These are phyloP conservation scores for Lasiodiplodia gonubiensis DNA, from an alignment of 2,329 filamentous ascomycete species.

Conservation along the genomic window DNA sequence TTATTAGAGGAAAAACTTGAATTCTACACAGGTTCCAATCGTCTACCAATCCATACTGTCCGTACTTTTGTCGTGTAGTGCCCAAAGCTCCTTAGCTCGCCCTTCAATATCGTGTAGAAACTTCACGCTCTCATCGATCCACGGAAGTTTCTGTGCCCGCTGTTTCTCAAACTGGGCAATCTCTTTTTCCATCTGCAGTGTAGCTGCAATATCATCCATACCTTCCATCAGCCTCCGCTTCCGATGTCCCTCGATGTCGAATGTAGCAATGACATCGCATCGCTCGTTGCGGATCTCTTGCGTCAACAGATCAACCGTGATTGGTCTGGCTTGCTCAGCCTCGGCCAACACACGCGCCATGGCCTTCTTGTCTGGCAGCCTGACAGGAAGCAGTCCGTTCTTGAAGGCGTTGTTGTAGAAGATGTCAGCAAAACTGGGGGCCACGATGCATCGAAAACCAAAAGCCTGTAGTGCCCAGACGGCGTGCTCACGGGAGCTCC, in stretches of 20 bases:
- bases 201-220: conserved; percentile 93
- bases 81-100: too few relatives aligned
- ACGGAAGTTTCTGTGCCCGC: conserved; percentile 79
- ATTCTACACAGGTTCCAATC: too few relatives aligned
- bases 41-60: too few relatives aligned
- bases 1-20: too few relatives aligned
- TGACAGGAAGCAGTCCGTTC: conserved; percentile 95
- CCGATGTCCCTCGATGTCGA: conserved; percentile 90
- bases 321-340: conserved; percentile 77
- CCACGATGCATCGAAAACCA: conserved; percentile 92
- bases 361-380: conserved; percentile 69
- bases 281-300: conserved; percentile 79
- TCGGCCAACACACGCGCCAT: conserved; percentile 76
- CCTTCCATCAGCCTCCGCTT: conserved; percentile 95
- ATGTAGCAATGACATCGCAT: conserved; percentile 75
- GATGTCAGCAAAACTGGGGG: conserved; percentile 86
- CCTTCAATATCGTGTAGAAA: too few relatives aligned
- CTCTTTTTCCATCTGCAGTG: conserved; percentile 89
- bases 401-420: conserved; percentile 99
- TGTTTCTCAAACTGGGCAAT: conserved; percentile 82
- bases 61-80: too few relatives aligned
- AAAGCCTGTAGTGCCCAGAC: conserved; percentile 97
- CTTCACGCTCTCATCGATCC: conserved; percentile 69
- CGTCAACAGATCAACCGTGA: conserved; percentile 87
- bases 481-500: conserved; percentile 89